Percentiles rank a stretch among this genome's conserved stretches.
These are phyloP conservation scores for Microdochium trichocladiopsis DNA, from an alignment of 2,329 filamentous ascomycete species.

Conservation along the genomic window DNA sequence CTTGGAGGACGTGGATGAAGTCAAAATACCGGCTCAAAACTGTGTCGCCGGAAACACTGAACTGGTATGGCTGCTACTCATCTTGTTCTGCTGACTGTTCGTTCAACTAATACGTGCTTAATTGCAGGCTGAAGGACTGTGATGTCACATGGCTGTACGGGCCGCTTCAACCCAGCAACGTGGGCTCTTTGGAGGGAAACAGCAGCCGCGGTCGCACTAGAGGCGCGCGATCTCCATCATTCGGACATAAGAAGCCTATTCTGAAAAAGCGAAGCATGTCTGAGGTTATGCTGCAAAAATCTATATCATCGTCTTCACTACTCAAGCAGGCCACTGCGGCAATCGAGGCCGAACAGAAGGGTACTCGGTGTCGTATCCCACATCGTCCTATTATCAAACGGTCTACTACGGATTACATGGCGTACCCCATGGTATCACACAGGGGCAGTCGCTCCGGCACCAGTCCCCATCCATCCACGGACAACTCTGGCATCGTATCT, in stretches of 20 bases:
- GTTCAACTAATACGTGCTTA: constrained; percentile 1
- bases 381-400: constrained; percentile 52
- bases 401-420: constrained; percentile 61
- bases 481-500: constrained; percentile 63
- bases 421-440: constrained; percentile 55
- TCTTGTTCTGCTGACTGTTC: neutral
- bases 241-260: constrained; percentile 80
- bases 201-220: neutral
- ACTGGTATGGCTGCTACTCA: constrained; percentile 64
- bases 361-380: constrained; percentile 15
- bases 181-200: neutral
- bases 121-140: constrained; percentile 81
- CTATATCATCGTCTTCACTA: constrained; percentile 79
- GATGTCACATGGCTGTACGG: constrained; percentile 98
- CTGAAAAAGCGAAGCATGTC: constrained; percentile 96
- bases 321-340: constrained; percentile 84
- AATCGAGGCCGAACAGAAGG: constrained; percentile 71
- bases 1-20: constrained; percentile 96
- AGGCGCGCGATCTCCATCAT: constrained; percentile 50
- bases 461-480: constrained; percentile 58
- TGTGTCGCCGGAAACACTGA: constrained; percentile 82
- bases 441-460: constrained; percentile 55
- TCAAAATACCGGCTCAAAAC: constrained; percentile 81
- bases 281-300: constrained; percentile 87
- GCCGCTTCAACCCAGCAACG: constrained; percentile 65